A percentile compares a stretch with the other conserved stretches of the same genome.
Conservation (phyloP, 371 early-diverging fungal species). For the Mucor mucedo region DNA sequence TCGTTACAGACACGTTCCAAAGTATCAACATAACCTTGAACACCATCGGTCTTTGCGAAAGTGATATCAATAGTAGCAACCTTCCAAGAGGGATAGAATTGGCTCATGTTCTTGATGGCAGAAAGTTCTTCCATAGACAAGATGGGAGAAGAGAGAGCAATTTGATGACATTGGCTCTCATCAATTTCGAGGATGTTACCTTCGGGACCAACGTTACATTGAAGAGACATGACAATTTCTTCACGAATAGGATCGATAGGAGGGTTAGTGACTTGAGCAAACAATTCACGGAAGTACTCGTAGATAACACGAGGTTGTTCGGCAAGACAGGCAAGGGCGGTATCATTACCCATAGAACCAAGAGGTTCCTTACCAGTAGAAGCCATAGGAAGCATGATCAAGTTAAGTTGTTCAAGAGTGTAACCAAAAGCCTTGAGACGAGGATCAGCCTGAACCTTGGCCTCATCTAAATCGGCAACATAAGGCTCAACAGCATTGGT, state of each 20-base stretch:
- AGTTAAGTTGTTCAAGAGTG: conserved; percentile 91
- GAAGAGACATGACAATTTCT: conserved; percentile 95
- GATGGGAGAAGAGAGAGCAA: conserved; percentile 85
- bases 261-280: conserved; percentile 97
- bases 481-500: conserved; percentile 27
- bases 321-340: conserved; percentile 92
- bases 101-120: conserved; percentile 73
- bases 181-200: conserved; percentile 91
- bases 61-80: conserved; percentile 89
- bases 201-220: conserved; percentile 94
- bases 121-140: conserved; percentile 82
- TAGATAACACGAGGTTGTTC: conserved; percentile 87
- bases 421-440: conserved; percentile 90
- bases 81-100: conserved; percentile 73
- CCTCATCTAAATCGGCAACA: conserved; percentile 43
- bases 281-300: conserved; percentile 96
- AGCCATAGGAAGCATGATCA: conserved; percentile 87
- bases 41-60: conserved; percentile 76
- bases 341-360: conserved; percentile 98
- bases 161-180: conserved; percentile 76
- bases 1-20: conserved; percentile 88
- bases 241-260: conserved; percentile 99
- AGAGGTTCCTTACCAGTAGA: conserved; percentile 92
- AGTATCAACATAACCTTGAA: conserved; percentile 74
- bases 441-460: conserved; percentile 71